Conservation (phyloP, 768 basidiomycete genomes). For the Clavulina sp. region DNA sequence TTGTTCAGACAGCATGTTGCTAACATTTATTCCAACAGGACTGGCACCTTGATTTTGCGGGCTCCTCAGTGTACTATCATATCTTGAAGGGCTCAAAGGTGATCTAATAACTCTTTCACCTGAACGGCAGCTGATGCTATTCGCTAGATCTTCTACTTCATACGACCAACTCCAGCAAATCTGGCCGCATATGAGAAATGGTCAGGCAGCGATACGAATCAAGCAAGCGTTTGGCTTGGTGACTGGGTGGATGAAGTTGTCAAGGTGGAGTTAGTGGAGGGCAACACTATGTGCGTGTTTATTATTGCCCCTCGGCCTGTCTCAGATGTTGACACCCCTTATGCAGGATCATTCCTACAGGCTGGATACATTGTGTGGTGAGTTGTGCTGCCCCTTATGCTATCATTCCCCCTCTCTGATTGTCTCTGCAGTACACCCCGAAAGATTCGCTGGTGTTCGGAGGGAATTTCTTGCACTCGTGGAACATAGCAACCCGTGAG, state of each 20-base stretch:
- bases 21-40: slow-evolving; percentile 35
- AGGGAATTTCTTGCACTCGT: slow-evolving; percentile 93
- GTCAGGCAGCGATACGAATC: slow-evolving; percentile 72
- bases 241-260: slow-evolving; percentile 83
- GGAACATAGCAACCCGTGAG: slow-evolving; percentile 72
- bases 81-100: slow-evolving; percentile 77
- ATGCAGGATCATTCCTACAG: slow-evolving; percentile 64
- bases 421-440: slow-evolving; percentile 54
- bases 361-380: slow-evolving; percentile 97
- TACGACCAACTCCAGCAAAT: slow-evolving; percentile 72
- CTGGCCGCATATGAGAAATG: slow-evolving; percentile 81
- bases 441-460: slow-evolving; percentile 88
- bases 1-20: neutral
- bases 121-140: slow-evolving; percentile 2
- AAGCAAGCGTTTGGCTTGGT: slow-evolving; percentile 79
- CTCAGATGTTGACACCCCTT: neutral
- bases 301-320: neutral
- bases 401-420: neutral
- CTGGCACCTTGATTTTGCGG: slow-evolving; percentile 98
- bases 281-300: slow-evolving; percentile 51
- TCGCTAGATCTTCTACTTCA: slow-evolving; percentile 82
- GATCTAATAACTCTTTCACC: slow-evolving; percentile 8
- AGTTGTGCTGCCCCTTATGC: slow-evolving; percentile 17
- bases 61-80: slow-evolving; percentile 95
- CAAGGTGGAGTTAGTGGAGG: slow-evolving; percentile 56